phyloP scores from a whole-genome alignment of 257 asterid species.

The Gentiana straminea region DNA sequence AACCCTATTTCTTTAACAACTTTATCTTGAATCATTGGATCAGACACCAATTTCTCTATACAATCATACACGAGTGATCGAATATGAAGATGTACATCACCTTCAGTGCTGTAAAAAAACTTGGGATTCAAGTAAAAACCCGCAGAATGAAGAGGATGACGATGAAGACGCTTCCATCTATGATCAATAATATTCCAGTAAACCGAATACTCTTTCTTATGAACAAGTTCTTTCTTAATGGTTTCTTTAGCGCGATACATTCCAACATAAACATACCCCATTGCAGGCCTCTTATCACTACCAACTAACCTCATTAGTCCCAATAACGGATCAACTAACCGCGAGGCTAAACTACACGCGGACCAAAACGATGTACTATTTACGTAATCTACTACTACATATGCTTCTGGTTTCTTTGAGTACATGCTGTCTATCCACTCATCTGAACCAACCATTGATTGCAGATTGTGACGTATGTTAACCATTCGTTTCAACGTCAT shows the following conservation, averaged over 20 bases:
- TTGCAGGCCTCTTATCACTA: constrained; percentile 68
- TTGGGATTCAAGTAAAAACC: constrained; percentile 92
- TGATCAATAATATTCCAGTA: constrained; percentile 87
- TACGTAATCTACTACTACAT: constrained; percentile 34
- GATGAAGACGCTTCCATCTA: constrained; percentile 75
- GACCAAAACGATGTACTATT: constrained; percentile 73
- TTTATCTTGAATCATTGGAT: constrained; percentile 65
- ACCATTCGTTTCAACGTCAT: constrained; percentile 66
- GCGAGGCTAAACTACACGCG: constrained; percentile 32
- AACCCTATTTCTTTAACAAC: constrained; percentile 68
- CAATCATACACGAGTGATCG: constrained; percentile 80
- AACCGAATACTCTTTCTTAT: constrained; percentile 45
- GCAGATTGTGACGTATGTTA: constrained; percentile 53
- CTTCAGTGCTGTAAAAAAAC: constrained; percentile 74
- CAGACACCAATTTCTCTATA: constrained; percentile 77
- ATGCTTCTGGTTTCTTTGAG: constrained; percentile 64
- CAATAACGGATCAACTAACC: constrained; percentile 58
- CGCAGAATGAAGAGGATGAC: constrained; percentile 83
- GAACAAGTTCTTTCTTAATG: constrained; percentile 60
- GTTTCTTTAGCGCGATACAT: constrained; percentile 81
- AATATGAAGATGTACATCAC: constrained; percentile 56
- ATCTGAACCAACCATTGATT: constrained; percentile 77
- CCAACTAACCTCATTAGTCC: constrained; percentile 61
- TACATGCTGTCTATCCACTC: constrained; percentile 79
- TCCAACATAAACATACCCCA: constrained; percentile 85